Conservation (phyloP, 768 basidiomycete species). For the Mycena chlorophos region DNA sequence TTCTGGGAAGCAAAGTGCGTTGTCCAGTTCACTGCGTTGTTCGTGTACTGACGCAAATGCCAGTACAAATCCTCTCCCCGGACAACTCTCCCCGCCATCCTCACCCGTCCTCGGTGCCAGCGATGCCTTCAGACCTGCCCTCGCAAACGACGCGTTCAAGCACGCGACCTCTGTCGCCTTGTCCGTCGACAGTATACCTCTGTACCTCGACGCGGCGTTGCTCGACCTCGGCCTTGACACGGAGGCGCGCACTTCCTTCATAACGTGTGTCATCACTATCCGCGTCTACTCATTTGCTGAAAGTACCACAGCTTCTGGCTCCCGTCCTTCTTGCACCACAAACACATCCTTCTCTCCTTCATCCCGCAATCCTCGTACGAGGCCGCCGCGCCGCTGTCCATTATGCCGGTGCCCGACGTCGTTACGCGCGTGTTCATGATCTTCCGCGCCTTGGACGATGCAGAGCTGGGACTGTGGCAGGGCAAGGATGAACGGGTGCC, state of each 20-base stretch:
- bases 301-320: slow-evolving; percentile 30
- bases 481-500: slow-evolving; percentile 11
- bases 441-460: slow-evolving; percentile 27
- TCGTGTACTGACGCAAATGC: neutral
- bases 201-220: slow-evolving; percentile 29
- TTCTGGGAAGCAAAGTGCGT: slow-evolving; percentile 43
- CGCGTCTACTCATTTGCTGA: no score
- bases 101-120: neutral
- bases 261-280: slow-evolving; percentile 33
- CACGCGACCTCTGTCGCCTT: slow-evolving; percentile 20
- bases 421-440: slow-evolving; percentile 38
- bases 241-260: slow-evolving; percentile 37
- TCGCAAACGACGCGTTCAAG: neutral
- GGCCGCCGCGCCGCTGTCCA: slow-evolving; percentile 28
- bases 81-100: neutral
- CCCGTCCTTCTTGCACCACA: slow-evolving; percentile 29
- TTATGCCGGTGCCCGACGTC: slow-evolving; percentile 34
- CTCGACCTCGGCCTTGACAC: slow-evolving; percentile 30
- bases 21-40: neutral
- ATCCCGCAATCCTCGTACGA: slow-evolving; percentile 35
- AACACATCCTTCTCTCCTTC: slow-evolving; percentile 35
- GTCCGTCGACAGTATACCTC: slow-evolving; percentile 16
- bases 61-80: neutral
- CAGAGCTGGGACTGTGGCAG: slow-evolving; percentile 3
- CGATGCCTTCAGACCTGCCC: neutral